These are phyloP conservation scores for Blastobotrys petasosporus DNA, from an alignment of 1,139 yeast species.

Conservation along the genomic window DNA sequence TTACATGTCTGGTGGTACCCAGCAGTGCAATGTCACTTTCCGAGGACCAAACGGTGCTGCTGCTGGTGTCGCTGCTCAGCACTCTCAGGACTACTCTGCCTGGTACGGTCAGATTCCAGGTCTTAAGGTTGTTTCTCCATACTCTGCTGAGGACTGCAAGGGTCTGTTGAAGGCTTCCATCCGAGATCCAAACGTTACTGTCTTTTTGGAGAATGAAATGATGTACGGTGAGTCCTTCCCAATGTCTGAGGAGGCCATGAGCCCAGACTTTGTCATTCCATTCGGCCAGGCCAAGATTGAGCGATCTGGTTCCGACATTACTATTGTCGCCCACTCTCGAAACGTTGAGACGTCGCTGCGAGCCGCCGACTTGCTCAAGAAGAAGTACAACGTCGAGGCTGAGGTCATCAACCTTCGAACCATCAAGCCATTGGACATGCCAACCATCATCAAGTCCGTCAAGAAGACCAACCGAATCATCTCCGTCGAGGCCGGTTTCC, in stretches of 20 bases:
- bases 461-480: slow-evolving; percentile 96
- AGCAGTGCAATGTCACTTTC: slow-evolving; percentile 93
- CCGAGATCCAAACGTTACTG: slow-evolving; percentile 97
- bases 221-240: slow-evolving; percentile 89
- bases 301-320: slow-evolving; percentile 83
- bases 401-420: slow-evolving; percentile 96
- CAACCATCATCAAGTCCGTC: slow-evolving; percentile 77
- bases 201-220: slow-evolving; percentile 92
- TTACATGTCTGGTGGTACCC: slow-evolving; percentile 99
- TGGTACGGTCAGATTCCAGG: slow-evolving; percentile 99
- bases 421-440: slow-evolving; percentile 92
- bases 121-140: slow-evolving; percentile 91
- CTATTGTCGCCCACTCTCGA: slow-evolving; percentile 88
- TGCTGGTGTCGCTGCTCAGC: slow-evolving; percentile 99
- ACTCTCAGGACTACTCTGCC: slow-evolving; percentile 94
- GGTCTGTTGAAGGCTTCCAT: slow-evolving; percentile 94
- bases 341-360: slow-evolving; percentile 78
- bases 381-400: slow-evolving; percentile 80
- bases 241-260: slow-evolving; percentile 80
- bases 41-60: slow-evolving; percentile 99
- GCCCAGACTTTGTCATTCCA: slow-evolving; percentile 86
- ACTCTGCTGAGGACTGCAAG: slow-evolving; percentile 92
- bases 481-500: slow-evolving; percentile 97
- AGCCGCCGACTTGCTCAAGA: slow-evolving; percentile 83
- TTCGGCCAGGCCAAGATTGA: slow-evolving; percentile 95